Conservation (phyloP, 371 early-diverging fungal species). For the Syncephalis fuscata region DNA sequence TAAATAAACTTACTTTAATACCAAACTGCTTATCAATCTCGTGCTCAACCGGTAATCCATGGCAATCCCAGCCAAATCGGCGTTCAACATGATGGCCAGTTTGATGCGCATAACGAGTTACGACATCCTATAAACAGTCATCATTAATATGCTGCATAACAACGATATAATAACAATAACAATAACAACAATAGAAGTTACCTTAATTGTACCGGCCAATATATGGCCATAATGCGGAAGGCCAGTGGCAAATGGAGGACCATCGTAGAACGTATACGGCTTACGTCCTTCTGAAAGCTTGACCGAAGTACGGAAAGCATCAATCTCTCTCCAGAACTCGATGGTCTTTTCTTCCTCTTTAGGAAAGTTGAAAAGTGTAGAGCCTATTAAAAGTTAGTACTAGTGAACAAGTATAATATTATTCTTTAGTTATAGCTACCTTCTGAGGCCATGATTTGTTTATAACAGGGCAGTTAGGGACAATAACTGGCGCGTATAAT, state of each 20-base stretch:
- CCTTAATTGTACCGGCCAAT: constrained; percentile 99
- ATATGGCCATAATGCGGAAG: constrained; percentile 99
- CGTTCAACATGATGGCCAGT: constrained; percentile 98
- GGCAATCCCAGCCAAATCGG: constrained; percentile 99
- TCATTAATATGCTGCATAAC: too few species aligned
- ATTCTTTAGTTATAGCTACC: too few species aligned
- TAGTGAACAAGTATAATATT: too few species aligned
- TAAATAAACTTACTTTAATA: constrained; percentile 41
- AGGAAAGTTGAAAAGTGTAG: constrained; percentile 60
- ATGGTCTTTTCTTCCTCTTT: constrained; percentile 94
- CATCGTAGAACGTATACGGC: constrained; percentile 94
- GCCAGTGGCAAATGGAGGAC: constrained; percentile 99
- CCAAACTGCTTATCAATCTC: constrained; percentile 98
- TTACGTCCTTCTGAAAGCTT: constrained; percentile 84
- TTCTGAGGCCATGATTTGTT: too few species aligned
- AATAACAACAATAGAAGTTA: constrained; percentile 7
- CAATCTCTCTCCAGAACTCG: constrained; percentile 93
- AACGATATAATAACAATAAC: neutral
- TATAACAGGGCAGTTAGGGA: too few species aligned
- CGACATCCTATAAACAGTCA: constrained; percentile 90
- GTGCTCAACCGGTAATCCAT: constrained; percentile 99
- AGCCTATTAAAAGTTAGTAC: neutral
- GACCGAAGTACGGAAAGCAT: constrained; percentile 91
- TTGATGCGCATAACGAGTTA: constrained; percentile 95
- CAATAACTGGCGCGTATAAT: too few species aligned